Evolutionary conservation across 768 basidiomycete species (phyloP).

Genomic region (Hericium erinaceus): DNA sequence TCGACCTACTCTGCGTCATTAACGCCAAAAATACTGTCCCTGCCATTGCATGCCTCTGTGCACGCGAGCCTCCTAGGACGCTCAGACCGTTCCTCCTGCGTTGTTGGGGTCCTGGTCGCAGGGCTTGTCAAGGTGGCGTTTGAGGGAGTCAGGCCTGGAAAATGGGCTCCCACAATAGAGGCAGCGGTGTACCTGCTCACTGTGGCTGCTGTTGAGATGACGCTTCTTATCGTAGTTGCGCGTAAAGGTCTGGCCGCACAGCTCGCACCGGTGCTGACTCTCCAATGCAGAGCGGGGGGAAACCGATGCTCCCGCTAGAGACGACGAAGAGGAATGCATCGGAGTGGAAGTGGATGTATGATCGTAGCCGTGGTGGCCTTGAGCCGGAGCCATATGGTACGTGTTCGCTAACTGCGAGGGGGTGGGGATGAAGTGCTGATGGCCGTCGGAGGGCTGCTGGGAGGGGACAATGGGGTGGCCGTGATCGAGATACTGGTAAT

Average conservation of each 20-base stretch:
- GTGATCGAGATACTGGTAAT: constrained; percentile 10
- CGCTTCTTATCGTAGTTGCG: constrained; percentile 76
- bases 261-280: constrained; percentile 54
- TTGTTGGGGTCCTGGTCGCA: constrained; percentile 42
- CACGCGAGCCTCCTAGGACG: too few species aligned
- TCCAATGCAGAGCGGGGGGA: constrained; percentile 22
- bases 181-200: constrained; percentile 54
- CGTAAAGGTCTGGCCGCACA: constrained; percentile 65
- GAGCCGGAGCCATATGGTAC: background rate
- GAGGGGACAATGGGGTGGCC: constrained; percentile 13
- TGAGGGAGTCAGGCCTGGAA: constrained; percentile 71
- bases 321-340: background rate
- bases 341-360: background rate
- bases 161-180: constrained; percentile 70
- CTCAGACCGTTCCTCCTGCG: constrained; percentile 3
- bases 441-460: constrained; percentile 1
- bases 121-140: constrained; percentile 76
- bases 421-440: constrained; percentile 2
- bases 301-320: constrained; percentile 16
- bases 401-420: constrained; percentile 3
- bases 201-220: constrained; percentile 72
- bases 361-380: background rate
- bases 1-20: too few species aligned
- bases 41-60: background rate
- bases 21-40: background rate